Evolutionary conservation across 2,329 filamentous ascomycete species (phyloP).

Genomic region (Leptodontidium sp.): DNA sequence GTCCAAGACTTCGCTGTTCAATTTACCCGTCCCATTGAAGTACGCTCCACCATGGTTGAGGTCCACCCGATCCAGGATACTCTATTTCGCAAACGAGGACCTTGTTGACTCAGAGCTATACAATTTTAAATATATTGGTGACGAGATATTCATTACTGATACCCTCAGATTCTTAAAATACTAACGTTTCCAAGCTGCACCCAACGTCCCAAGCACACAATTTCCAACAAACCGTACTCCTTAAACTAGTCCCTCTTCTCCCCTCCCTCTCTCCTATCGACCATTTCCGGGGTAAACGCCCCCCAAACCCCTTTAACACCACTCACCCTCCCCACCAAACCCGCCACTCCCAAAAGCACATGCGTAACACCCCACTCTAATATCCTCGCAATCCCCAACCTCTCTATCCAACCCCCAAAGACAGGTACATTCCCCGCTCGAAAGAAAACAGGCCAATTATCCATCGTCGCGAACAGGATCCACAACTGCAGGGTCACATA

Average conservation of each 20-base stretch:
- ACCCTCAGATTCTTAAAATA: too few relatives aligned
- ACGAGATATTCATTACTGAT: too few relatives aligned
- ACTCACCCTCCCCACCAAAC: constrained; percentile 2
- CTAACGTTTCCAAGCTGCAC: neutral
- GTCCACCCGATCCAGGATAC: too few relatives aligned
- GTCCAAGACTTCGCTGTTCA: too few relatives aligned
- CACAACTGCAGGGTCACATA: constrained; percentile 29
- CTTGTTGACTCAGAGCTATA: too few relatives aligned
- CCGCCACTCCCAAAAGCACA: constrained; percentile 15
- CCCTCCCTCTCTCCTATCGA: too few relatives aligned
- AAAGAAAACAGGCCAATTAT: constrained; percentile 32
- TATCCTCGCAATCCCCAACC: neutral
- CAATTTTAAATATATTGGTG: too few relatives aligned
- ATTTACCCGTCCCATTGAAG: too few relatives aligned
- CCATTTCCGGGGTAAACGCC: constrained; percentile 27
- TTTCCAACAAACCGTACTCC: neutral
- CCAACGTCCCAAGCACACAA: neutral
- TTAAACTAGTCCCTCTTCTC: neutral
- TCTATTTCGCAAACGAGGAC: too few relatives aligned
- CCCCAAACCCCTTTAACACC: constrained; percentile 23
- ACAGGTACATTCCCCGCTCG: neutral
- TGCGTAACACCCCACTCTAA: constrained; percentile 28
- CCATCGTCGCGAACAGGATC: constrained; percentile 26
- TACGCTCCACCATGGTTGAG: too few relatives aligned
- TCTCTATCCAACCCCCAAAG: neutral